phyloP scores from a whole-genome alignment of 768 basidiomycete genomes.

The Suillus clintonianus region DNA sequence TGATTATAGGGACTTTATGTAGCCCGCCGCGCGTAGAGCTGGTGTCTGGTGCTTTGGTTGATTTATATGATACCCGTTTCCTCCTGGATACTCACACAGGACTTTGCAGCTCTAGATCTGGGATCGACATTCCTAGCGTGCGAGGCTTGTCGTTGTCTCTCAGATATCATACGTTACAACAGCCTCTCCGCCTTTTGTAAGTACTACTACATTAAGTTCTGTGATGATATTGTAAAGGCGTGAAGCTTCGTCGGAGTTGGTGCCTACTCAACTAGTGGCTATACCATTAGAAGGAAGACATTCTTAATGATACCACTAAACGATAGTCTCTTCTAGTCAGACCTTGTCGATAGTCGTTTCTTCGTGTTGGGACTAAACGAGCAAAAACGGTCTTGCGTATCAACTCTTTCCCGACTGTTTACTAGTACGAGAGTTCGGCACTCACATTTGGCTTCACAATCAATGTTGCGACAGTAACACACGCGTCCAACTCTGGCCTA shows the following conservation, averaged over 20 bases:
- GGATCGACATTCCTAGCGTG: neutral
- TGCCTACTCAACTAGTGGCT: no score
- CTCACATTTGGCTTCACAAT: no score
- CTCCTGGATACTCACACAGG: neutral
- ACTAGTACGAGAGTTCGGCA: no score
- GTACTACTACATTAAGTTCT: neutral
- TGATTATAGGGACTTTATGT: neutral
- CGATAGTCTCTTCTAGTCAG: no score
- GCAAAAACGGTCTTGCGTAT: no score
- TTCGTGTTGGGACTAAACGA: no score
- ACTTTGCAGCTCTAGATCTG: neutral
- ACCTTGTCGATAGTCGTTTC: no score
- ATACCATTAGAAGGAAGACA: no score
- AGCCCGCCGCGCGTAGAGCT: neutral
- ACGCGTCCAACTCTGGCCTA: no score
- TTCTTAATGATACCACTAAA: no score
- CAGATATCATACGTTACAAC: neutral
- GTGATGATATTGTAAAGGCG: neutral
- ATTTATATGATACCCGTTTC: neutral
- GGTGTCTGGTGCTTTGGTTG: neutral
- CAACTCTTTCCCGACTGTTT: no score
- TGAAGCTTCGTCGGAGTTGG: neutral
- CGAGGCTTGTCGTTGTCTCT: neutral
- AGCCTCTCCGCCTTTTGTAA: neutral
- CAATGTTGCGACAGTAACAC: no score